These are phyloP conservation scores for Ganoderma meredithae DNA, from an alignment of 1,284 basidiomycete genomes.

Conservation along the genomic window DNA sequence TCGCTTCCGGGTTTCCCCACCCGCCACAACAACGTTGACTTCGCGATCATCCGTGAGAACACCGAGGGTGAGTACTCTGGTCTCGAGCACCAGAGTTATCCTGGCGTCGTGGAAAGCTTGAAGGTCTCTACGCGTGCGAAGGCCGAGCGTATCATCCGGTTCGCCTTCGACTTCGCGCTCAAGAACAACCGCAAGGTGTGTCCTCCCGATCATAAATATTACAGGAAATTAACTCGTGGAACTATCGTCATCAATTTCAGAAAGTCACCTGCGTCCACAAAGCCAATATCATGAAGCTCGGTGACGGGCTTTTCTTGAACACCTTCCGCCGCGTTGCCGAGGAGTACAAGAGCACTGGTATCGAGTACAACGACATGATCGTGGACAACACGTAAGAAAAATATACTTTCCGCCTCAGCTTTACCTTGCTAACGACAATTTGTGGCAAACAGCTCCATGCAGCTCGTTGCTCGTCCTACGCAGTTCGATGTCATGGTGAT, in stretches of 20 bases:
- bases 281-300: slow-evolving; percentile 99
- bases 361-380: slow-evolving; percentile 98
- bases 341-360: slow-evolving; percentile 93
- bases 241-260: slow-evolving; percentile 49
- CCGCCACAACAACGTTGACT: slow-evolving; percentile 96
- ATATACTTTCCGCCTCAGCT: background rate
- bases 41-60: slow-evolving; percentile 99
- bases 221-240: background rate
- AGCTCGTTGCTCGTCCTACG: slow-evolving; percentile 92
- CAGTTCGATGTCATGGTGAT: slow-evolving; percentile 99
- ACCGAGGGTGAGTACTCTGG: slow-evolving; percentile 99
- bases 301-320: slow-evolving; percentile 99
- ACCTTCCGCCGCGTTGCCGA: slow-evolving; percentile 97
- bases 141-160: slow-evolving; percentile 96
- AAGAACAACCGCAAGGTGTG: slow-evolving; percentile 96
- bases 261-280: slow-evolving; percentile 99
- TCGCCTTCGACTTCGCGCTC: slow-evolving; percentile 98
- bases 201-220: no score
- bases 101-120: slow-evolving; percentile 98
- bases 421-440: background rate
- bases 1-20: slow-evolving; percentile 97
- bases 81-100: slow-evolving; percentile 97
- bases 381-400: slow-evolving; percentile 91
- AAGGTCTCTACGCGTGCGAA: slow-evolving; percentile 97
- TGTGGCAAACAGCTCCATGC: slow-evolving; percentile 84